Evolutionary conservation across 768 basidiomycete genomes (phyloP).

Genomic region (Tricholoma sp.): DNA sequence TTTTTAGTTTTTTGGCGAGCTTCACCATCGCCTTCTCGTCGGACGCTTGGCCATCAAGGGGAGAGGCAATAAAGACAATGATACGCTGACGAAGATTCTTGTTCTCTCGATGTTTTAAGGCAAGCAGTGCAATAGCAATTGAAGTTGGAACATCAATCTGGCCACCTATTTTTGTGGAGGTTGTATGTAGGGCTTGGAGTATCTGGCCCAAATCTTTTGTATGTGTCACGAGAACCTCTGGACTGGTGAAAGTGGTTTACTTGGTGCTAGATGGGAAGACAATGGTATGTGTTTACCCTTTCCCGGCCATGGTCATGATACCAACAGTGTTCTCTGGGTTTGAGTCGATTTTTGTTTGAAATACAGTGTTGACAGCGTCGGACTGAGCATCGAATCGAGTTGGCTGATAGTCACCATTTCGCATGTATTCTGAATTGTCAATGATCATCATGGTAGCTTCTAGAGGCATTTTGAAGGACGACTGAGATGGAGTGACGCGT

Average conservation of each 20-base stretch:
- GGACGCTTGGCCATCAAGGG: slow-evolving; percentile 62
- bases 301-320: slow-evolving; percentile 97
- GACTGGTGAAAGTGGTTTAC: slow-evolving; percentile 40
- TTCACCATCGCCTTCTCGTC: slow-evolving; percentile 79
- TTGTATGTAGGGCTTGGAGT: slow-evolving; percentile 68
- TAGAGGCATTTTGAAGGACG: slow-evolving; percentile 68
- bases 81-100: slow-evolving; percentile 97
- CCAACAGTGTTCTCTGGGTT: slow-evolving; percentile 99
- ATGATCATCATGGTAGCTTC: slow-evolving; percentile 98
- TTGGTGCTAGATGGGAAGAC: background rate
- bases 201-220: slow-evolving; percentile 94
- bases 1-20: slow-evolving; percentile 96
- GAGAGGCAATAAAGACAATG: slow-evolving; percentile 90
- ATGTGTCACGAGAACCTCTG: slow-evolving; percentile 94
- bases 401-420: slow-evolving; percentile 88
- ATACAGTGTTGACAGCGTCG: slow-evolving; percentile 86
- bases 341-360: slow-evolving; percentile 89
- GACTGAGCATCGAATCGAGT: slow-evolving; percentile 87
- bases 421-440: slow-evolving; percentile 97
- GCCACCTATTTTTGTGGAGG: slow-evolving; percentile 72
- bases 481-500: slow-evolving; percentile 23
- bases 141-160: slow-evolving; percentile 84
- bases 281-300: slow-evolving; percentile 55
- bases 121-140: slow-evolving; percentile 90
- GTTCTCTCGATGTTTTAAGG: slow-evolving; percentile 96